Evolutionary conservation across 495 filamentous ascomycete genomes (phyloP), one percentile per base, ranked within the genome.

Genomic region (Trypethelium eluteriae): DNA sequence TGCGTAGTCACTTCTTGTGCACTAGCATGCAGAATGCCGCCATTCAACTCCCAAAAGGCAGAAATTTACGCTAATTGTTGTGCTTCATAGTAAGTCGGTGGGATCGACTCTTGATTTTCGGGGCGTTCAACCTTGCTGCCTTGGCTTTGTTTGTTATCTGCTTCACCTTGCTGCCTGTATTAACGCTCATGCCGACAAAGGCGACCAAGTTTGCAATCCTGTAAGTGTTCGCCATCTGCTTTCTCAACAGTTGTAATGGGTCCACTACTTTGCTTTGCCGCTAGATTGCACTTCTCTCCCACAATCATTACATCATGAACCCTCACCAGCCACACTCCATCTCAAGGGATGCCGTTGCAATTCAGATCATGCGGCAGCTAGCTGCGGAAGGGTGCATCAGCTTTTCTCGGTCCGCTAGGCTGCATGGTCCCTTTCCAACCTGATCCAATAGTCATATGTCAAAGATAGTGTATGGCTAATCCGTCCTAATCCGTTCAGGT

Each of bases 201-300:
- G 95, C 98, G 66, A 83, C 89, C 73, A 98, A 98, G 81, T 96
- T 98, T 74, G 94, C 94, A 62, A 89, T 96, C 67, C 76, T 98
- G 94, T 97, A 86, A 88, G 93, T 92, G 61, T 71, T 41, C 34
- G 62, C 38, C 34, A 35, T 9, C 12, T 34, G 14, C 14, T n/a
- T 41, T 34, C 62, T 41, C 41, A 16, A 4, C 14, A 16, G 12
- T 63, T 32, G 41, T 25, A 9, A 41, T 9, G n/a, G 38, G 11
- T 7, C 4, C 38, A n/a, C 62, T 5, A 14, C 34, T 25, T 47
- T 38, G 25, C 25, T 25, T 25, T 25, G 25, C 25, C 25, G 25
- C 25, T 25, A 25, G 25, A 25, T 25, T 47, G 12, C 34, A 14
- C 3, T 11, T 14, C 62, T 39, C 41, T 47, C 14, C 2, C 32